These are phyloP conservation scores for Saksenaea oblongispora DNA, from an alignment of 371 early-diverging fungal species.

Conservation along the genomic window DNA sequence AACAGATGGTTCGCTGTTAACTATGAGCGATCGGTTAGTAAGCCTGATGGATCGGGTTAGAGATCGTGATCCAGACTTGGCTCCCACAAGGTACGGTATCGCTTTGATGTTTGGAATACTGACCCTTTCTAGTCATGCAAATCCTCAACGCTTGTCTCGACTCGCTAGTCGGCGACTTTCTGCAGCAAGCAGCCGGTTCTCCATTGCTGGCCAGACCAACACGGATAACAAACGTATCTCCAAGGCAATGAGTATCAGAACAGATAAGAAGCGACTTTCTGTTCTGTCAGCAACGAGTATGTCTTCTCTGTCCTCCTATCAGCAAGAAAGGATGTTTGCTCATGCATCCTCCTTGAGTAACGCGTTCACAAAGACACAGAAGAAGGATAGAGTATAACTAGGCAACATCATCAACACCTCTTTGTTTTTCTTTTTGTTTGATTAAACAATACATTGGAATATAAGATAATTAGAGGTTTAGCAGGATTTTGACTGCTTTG, in stretches of 20 bases:
- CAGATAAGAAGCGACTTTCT: slow-evolving; percentile 39
- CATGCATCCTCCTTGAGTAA: slow-evolving; percentile 39
- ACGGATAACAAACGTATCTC: slow-evolving; percentile 14
- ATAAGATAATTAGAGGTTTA: slow-evolving; percentile 1
- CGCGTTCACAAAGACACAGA: slow-evolving; percentile 19
- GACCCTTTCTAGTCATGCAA: neutral
- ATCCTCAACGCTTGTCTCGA: slow-evolving; percentile 10
- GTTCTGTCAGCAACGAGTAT: slow-evolving; percentile 43
- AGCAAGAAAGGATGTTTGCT: slow-evolving; percentile 48
- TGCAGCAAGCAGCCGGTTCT: slow-evolving; percentile 14
- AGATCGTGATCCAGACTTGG: slow-evolving; percentile 33
- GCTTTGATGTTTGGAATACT: too few relatives aligned
- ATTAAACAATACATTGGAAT: neutral
- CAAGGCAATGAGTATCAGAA: slow-evolving; percentile 18
- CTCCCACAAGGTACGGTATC: slow-evolving; percentile 7
- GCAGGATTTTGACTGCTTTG: slow-evolving; percentile 64
- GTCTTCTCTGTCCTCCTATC: slow-evolving; percentile 49
- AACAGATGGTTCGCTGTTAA: slow-evolving; percentile 30
- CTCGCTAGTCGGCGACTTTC: slow-evolving; percentile 10
- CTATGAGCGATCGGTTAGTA: slow-evolving; percentile 37
- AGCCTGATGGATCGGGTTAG: slow-evolving; percentile 40
- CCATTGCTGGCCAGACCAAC: slow-evolving; percentile 8
- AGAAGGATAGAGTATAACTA: neutral
- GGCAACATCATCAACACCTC: neutral
- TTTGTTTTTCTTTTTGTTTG: neutral